Evolutionary conservation across 495 filamentous ascomycete species (phyloP), one percentile per base, ranked within the genome.

Genomic region (Penicillium salamii): DNA sequence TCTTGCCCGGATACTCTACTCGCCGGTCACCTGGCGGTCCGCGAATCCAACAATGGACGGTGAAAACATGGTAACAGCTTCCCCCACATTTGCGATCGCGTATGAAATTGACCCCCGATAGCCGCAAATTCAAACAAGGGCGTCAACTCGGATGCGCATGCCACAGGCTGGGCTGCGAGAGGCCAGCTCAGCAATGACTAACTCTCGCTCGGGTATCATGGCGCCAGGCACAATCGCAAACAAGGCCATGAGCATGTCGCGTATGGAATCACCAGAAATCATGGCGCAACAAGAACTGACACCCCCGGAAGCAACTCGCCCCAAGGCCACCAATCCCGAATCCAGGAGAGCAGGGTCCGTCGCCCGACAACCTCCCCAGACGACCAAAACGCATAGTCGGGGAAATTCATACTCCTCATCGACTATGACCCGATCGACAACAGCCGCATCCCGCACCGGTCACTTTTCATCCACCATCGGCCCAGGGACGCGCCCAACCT

Each of bases 171-270:
- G 68, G 11, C 54, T 86, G 5, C 60, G 58, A 37, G 83, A 87
- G 50, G 78, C 85, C 64, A 79, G 80, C 46, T 75, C 82, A 3
- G 87, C 88, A 3, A 76, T 83, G 46, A 82, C 72, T 52, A 93
- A 93, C 69, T 72, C 81, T 49, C 83, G 88, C 51, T 77, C 81
- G 11, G 64, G 66, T 20, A 63, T 75, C 24, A 67, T 76, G 49
- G 71, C 75, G 31, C 80, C 84, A 58, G 70, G 75, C 14, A 59
- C 66, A 13, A 68, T 72, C 34, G 65, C 68, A n/a, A 68, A 61
- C 40, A 71, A 74, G 49, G 46, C 59, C 0, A 50, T 58, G 31
- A 50, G 50, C 37, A 34, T 69, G 32, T 54, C 68, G 33, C 68
- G 72, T 74, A 70, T 26, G 69, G 52, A 46, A 39, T 9, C 17